phyloP scores from a whole-genome alignment of 169 alveolate genomes.

The Cryptosporidium bovis region DNA sequence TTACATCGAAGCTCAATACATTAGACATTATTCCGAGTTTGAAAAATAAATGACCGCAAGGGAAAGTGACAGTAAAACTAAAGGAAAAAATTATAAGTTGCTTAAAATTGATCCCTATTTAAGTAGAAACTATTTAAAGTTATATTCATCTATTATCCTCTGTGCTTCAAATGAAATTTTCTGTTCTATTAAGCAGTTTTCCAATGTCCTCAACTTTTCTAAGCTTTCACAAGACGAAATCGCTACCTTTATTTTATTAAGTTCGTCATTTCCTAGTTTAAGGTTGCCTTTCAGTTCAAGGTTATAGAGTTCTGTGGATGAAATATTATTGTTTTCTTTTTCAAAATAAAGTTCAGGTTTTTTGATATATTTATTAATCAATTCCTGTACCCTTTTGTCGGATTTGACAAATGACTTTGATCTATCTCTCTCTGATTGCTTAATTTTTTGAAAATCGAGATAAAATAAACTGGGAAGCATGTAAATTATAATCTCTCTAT shows the following conservation, averaged over 20 bases:
- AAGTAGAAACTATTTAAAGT: too few species aligned
- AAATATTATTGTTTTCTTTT: background rate
- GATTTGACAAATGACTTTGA: conserved; percentile 75
- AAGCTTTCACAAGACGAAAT: conserved; percentile 28
- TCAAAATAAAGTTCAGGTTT: background rate
- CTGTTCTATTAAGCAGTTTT: conserved; percentile 9
- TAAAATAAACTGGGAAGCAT: conserved; percentile 81
- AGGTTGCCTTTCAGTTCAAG: background rate
- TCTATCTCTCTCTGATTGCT: conserved; percentile 79
- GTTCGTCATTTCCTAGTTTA: background rate
- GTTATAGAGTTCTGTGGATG: background rate
- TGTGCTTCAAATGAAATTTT: conserved; percentile 43
- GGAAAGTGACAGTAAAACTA: too few species aligned
- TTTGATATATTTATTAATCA: background rate
- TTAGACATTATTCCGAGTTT: too few species aligned
- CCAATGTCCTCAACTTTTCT: conserved; percentile 16
- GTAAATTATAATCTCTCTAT: conserved; percentile 78
- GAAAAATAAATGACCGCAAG: too few species aligned
- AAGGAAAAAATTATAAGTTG: too few species aligned
- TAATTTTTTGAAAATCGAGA: conserved; percentile 83
- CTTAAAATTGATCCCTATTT: too few species aligned
- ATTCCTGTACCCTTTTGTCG: background rate
- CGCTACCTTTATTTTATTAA: conserved; percentile 43
- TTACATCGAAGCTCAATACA: too few species aligned
- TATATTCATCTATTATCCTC: conserved; percentile 21